Evolutionary conservation across 208 protist genomes (phyloP), one percentile per base, ranked within the genome.

Genomic region (Entamoeba histolytica): DNA sequence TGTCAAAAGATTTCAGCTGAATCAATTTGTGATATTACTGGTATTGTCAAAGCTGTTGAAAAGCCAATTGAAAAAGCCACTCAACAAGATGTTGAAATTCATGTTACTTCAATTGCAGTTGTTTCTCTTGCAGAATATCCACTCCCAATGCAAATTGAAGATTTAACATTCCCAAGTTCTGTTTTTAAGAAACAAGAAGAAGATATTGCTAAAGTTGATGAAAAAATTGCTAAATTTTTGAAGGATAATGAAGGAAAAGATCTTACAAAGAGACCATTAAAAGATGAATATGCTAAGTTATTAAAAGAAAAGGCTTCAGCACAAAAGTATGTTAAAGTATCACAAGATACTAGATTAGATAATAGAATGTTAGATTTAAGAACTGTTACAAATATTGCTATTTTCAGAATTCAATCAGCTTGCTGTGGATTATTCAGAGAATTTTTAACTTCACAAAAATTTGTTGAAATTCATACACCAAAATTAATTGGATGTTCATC

Each of bases 401-500:
- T 99, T 93, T 98, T 99, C 94, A 96, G 96, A 73, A 91, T 99
- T 47, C 97, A 99, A 96, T 97, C 97, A 4, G 96, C 95, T 49
- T 97, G 99, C 0, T 95, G 97, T 87, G 94, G 96, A 94, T 96
- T 98, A 93, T 99, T 99, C 96, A 96, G 98, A 93, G 96, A 99
- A 93, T 99, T 97, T 94, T 96, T 99, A 14, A 94, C 97, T 93
- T 93, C 95, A 49, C 95, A 97, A 31, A 96, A 97, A 92, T 99
- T 99, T 95, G 96, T 96, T 14, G 98, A 99, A 95, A 99, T 99
- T 93, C 98, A 99, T 96, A 97, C 98, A 6, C 99, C 99, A 35
- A 99, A 99, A 96, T 97, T 99, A 93, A 99, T 99, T 95, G 96
- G 96, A 91, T 96, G 97, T 23, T 96, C 98, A 17, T 98, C 96